phyloP scores from a whole-genome alignment of 495 filamentous ascomycete species.

The Rhypophila decipiens region DNA sequence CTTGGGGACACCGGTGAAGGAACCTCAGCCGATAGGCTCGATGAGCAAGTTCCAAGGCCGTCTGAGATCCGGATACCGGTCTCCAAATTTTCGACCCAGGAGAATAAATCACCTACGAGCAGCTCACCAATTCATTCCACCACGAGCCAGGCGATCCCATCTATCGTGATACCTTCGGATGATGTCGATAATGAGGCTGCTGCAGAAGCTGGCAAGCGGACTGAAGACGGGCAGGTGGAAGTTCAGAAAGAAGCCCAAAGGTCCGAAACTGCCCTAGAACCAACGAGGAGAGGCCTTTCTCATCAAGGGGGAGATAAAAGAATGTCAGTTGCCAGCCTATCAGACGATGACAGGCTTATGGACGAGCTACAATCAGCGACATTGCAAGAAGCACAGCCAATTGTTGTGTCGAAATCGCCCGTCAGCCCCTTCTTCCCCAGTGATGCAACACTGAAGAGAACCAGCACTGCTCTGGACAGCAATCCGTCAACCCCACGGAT shows the following conservation, averaged over 20 bases:
- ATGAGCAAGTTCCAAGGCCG: conserved; percentile 3
- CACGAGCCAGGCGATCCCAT: conserved; percentile 7
- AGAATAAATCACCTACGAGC: conserved; percentile 15
- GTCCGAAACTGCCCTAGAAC: conserved; percentile 41
- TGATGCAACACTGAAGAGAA: conserved; percentile 21
- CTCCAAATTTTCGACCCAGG: conserved; percentile 46
- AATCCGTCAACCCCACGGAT: conserved; percentile 13
- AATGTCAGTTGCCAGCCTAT: conserved; percentile 57
- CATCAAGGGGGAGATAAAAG: conserved; percentile 39
- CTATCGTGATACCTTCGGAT: conserved; percentile 7
- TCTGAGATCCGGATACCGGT: conserved; percentile 30
- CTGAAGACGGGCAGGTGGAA: conserved; percentile 13
- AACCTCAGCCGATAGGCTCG: background rate
- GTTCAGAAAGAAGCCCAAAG: conserved; percentile 34
- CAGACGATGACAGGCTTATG: conserved; percentile 83
- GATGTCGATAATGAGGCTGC: conserved; percentile 3
- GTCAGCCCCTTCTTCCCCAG: conserved; percentile 58
- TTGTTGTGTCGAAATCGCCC: conserved; percentile 79
- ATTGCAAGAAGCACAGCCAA: conserved; percentile 74
- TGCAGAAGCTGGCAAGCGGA: conserved; percentile 2
- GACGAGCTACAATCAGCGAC: conserved; percentile 80
- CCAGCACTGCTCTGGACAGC: conserved; percentile 21
- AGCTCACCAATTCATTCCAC: background rate
- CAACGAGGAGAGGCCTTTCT: conserved; percentile 46
- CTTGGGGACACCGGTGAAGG: too few relatives aligned